Evolutionary conservation across 1,284 basidiomycete genomes (phyloP), one percentile per base, ranked within the genome.

Genomic region (Austropuccinia psidii): DNA sequence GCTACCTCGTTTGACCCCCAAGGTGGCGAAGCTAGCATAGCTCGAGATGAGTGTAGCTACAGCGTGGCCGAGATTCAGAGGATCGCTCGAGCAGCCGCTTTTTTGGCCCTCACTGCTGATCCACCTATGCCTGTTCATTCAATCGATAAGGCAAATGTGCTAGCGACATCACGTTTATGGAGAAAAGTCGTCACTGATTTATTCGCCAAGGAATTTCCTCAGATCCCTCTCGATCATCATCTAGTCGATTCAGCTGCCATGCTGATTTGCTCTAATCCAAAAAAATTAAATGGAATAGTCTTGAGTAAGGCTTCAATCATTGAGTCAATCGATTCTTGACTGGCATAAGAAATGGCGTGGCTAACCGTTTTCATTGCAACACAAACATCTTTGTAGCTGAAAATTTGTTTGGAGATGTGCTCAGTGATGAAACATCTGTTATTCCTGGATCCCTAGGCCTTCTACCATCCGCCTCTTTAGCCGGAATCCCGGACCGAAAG

Each of bases 81-180:
- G 66, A 98, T 98, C 79, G 95, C 95, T 6, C 88, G 93, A 33
- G 93, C 98, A 52, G 96, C 95, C 9, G 93, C 91, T 43, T 89
- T 93, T 82, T 90, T 98, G 76, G 94, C 96, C 0, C 83, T 93
- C 69, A 85, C 88, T 65, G 83, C 87, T 17, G 85, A 90, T 80
- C 96, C 96, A 3, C 93, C 95, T 21, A 85, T 95, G 58, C 85
- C 87, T 57, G 88, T 99, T 75, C 91, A 93, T 82, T 95, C 92
- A 2, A 86, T 99, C 81, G 96, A 99, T 85, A 99, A 99, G 83
- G 96, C 96, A 73, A 99, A 99, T 81, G 96, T 99, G 35, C 87
- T 99, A 65, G 96, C 96, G 47, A 93, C 89, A 78, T 95, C 91
- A 49, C 85, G 96, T 60, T 84, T 99, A 58, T 99, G 96, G 96